phyloP scores from a whole-genome alignment of 495 filamentous ascomycete genomes.

The Staphylotrichum tortipilum region DNA sequence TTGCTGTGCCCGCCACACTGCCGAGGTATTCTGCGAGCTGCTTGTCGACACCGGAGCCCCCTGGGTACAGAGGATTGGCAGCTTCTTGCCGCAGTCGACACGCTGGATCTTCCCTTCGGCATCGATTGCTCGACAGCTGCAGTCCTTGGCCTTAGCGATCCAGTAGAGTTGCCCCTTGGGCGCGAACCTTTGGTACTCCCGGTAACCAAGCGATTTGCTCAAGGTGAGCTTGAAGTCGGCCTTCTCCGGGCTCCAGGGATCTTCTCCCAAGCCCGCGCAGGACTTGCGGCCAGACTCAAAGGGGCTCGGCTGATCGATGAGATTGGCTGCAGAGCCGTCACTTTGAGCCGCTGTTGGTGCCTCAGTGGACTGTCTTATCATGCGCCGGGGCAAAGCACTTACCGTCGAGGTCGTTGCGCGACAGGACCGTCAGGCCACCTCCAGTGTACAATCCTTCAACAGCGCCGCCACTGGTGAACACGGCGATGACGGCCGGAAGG shows the following conservation, averaged over 20 bases:
- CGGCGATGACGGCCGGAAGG: not conserved
- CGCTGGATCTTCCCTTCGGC: conserved; percentile 17
- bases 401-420: conserved; percentile 23
- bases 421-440: conserved; percentile 25
- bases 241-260: conserved; percentile 21
- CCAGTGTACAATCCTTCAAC: conserved; percentile 10
- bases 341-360: conserved; percentile 14
- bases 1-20: conserved; percentile 26
- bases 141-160: conserved; percentile 20
- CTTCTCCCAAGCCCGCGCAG: conserved; percentile 24
- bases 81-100: conserved; percentile 12
- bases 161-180: conserved; percentile 27
- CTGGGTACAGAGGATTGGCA: conserved; percentile 32
- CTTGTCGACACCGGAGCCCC: conserved; percentile 26
- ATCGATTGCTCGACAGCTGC: conserved; percentile 21
- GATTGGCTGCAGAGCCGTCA: conserved; percentile 18
- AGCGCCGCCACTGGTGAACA: not conserved
- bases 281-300: conserved; percentile 11
- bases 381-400: not conserved
- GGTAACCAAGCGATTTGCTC: conserved; percentile 25
- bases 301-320: conserved; percentile 19
- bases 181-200: conserved; percentile 17
- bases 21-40: conserved; percentile 17
- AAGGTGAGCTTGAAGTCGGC: conserved; percentile 24
- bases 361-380: not conserved